Evolutionary conservation across 352 stramenopile genomes (phyloP).

Genomic region (Phytophthora idaei): DNA sequence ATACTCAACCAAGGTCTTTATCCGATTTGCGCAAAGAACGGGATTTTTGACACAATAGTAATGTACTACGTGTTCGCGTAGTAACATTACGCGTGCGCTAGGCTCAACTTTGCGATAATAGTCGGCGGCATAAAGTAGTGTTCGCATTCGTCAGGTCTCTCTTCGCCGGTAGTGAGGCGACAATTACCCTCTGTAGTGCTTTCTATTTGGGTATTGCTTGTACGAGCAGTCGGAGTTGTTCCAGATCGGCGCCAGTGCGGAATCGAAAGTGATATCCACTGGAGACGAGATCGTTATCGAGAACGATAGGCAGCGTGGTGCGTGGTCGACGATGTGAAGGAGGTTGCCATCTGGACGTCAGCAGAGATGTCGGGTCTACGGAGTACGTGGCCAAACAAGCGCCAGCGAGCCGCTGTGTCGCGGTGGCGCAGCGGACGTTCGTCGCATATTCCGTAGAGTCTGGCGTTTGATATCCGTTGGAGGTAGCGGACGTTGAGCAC

Average conservation of each 20-base stretch:
- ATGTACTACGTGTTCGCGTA: conserved; percentile 1
- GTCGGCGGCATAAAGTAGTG: conserved; percentile 20
- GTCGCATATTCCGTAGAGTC: conserved; percentile 12
- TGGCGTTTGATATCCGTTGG: background rate
- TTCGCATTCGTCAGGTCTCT: conserved; percentile 22
- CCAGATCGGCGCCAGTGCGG: too few relatives aligned
- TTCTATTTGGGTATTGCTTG: background rate
- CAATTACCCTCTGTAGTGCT: background rate
- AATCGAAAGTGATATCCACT: background rate
- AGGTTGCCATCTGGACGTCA: conserved; percentile 5
- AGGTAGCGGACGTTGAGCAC: conserved; percentile 5
- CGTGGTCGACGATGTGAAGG: conserved; percentile 3
- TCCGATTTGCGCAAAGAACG: too few relatives aligned
- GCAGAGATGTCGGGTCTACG: conserved; percentile 5
- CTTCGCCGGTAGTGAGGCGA: background rate
- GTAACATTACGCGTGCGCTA: conserved; percentile 17
- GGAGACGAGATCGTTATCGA: conserved; percentile 4
- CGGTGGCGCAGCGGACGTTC: conserved; percentile 4
- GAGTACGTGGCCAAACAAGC: conserved; percentile 9
- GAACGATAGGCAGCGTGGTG: conserved; percentile 1
- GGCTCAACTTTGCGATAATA: conserved; percentile 10
- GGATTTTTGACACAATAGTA: background rate
- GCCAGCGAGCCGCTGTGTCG: conserved; percentile 3
- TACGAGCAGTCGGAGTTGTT: background rate
- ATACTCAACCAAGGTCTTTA: too few relatives aligned